These are phyloP conservation scores for Aspergillus sojae DNA, from an alignment of 2,329 filamentous ascomycete genomes.

Conservation along the genomic window DNA sequence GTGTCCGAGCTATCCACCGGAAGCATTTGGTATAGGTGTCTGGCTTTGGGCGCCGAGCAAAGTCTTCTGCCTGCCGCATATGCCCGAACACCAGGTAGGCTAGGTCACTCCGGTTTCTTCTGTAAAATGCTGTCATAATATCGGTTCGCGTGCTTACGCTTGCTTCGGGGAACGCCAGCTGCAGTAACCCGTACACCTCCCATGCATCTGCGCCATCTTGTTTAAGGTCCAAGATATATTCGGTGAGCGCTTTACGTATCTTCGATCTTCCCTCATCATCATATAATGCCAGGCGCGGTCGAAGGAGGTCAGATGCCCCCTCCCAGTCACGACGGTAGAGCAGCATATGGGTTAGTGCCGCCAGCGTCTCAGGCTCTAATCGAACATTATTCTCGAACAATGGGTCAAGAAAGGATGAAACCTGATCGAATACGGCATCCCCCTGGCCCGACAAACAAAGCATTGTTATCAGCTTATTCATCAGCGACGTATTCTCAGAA, in stretches of 20 bases:
- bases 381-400: conserved; percentile 70
- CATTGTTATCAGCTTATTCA: conserved; percentile 73
- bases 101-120: conserved; percentile 77
- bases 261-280: conserved; percentile 62
- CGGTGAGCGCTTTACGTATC: conserved; percentile 67
- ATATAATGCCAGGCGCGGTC: conserved; percentile 57
- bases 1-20: conserved; percentile 67
- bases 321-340: conserved; percentile 74
- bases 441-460: conserved; percentile 60
- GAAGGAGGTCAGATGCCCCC: conserved; percentile 80
- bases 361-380: conserved; percentile 74
- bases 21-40: conserved; percentile 80
- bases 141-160: conserved; percentile 65
- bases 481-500: conserved; percentile 62
- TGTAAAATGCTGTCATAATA: conserved; percentile 83
- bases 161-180: conserved; percentile 63
- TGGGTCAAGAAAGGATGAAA: conserved; percentile 73
- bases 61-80: conserved; percentile 78
- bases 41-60: conserved; percentile 64
- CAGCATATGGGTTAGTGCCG: conserved; percentile 72
- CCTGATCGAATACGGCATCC: conserved; percentile 67
- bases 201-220: conserved; percentile 65
- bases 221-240: conserved; percentile 65
- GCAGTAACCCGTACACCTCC: conserved; percentile 63
- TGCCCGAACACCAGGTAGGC: conserved; percentile 85